Evolutionary conservation across 2,329 filamentous ascomycete genomes (phyloP).

Genomic region (Cladobotryum protrusum): DNA sequence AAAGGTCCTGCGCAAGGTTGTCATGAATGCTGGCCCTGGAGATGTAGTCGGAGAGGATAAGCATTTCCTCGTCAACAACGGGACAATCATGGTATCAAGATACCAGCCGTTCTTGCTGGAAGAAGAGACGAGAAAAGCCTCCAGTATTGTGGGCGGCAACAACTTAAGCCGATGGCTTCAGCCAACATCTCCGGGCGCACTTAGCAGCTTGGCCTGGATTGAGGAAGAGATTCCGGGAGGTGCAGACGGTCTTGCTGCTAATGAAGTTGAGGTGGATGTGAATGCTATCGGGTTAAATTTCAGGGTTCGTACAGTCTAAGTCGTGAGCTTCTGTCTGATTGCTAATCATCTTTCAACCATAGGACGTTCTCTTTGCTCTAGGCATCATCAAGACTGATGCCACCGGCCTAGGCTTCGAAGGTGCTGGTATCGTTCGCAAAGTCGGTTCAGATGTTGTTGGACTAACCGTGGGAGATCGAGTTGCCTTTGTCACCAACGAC

Average conservation of each 20-base stretch:
- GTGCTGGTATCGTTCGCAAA: conserved; percentile 20
- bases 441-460: conserved; percentile 19
- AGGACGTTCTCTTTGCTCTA: conserved; percentile 31
- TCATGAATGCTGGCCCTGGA: no score
- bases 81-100: neutral
- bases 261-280: no score
- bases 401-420: conserved; percentile 19
- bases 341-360: no score
- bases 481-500: neutral
- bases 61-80: no score
- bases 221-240: neutral
- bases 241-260: no score
- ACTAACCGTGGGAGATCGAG: neutral
- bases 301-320: neutral
- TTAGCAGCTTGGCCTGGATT: neutral
- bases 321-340: conserved; percentile 29
- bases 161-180: neutral
- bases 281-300: neutral
- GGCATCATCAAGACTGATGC: conserved; percentile 14
- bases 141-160: neutral
- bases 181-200: neutral
- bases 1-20: neutral
- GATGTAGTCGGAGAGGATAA: neutral
- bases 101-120: neutral
- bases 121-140: no score